Evolutionary conservation across 1,284 basidiomycete genomes (phyloP).

Genomic region (Rhizopogon parksii): DNA sequence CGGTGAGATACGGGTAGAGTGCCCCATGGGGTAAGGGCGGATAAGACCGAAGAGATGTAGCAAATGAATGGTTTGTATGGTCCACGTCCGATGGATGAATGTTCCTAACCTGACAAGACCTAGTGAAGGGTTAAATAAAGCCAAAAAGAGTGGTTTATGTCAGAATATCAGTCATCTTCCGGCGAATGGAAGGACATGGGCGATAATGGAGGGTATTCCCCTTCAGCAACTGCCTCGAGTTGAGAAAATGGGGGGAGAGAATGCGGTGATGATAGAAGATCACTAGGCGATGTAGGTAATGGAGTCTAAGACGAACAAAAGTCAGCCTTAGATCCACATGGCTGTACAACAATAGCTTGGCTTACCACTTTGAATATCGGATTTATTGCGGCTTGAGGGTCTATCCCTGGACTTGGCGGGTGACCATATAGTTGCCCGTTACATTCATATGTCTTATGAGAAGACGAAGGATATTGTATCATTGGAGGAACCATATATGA

Average conservation of each 20-base stretch:
- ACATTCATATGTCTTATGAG: slow-evolving; percentile 29
- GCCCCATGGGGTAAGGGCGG: slow-evolving; percentile 6
- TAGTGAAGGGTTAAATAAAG: slow-evolving; percentile 18
- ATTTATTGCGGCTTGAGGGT: slow-evolving; percentile 68
- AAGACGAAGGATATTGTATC: slow-evolving; percentile 35
- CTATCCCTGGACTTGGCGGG: slow-evolving; percentile 46
- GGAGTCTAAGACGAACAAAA: slow-evolving; percentile 39
- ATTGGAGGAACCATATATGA: slow-evolving; percentile 31
- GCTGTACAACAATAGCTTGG: slow-evolving; percentile 27
- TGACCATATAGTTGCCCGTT: slow-evolving; percentile 36
- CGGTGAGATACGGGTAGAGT: slow-evolving; percentile 10
- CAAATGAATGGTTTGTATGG: slow-evolving; percentile 19
- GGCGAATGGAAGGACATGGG: slow-evolving; percentile 65
- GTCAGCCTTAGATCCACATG: slow-evolving; percentile 11
- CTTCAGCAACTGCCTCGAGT: slow-evolving; percentile 74
- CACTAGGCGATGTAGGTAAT: slow-evolving; percentile 39
- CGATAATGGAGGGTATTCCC: slow-evolving; percentile 58
- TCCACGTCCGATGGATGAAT: slow-evolving; percentile 10
- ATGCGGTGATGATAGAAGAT: slow-evolving; percentile 38
- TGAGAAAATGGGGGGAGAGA: slow-evolving; percentile 70
- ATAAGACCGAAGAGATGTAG: slow-evolving; percentile 19
- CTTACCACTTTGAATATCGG: slow-evolving; percentile 90
- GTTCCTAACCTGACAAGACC: slow-evolving; percentile 15
- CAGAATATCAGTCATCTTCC: slow-evolving; percentile 32
- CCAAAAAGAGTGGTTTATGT: slow-evolving; percentile 18